Evolutionary conservation across 1,284 basidiomycete species (phyloP), one percentile per base, ranked within the genome.

Genomic region (Cutaneotrichosporon cavernicola): DNA sequence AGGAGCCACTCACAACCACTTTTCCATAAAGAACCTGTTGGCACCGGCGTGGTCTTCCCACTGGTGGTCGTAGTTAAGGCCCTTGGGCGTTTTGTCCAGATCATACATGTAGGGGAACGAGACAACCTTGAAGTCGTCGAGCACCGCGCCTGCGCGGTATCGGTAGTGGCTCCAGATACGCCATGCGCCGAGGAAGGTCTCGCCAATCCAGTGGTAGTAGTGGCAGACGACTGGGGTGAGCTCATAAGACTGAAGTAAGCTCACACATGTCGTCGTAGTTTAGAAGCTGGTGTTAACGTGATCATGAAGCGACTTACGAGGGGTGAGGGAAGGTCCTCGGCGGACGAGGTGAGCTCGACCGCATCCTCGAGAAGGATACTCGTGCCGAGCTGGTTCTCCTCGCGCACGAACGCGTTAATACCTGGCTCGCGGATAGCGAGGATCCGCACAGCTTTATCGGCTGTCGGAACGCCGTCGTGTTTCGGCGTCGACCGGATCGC

Each of bases 121-220:
- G 11, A 76, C 60, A 11, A 58, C 55, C 38, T 70, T 67, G 60
- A 72, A 67, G 14, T 70, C 64, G 9, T 72, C 73, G 11, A 70
- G 49, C 14, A 49, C 22, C 3, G 59, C 22, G 9, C 71, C 73
- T 4, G 58, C 58, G 16, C 66, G 21, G 56, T 63, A 70, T 26
- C 63, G 64, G 38, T 61, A 68, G 56, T 71, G 65, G 8, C 57
- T 62, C 73, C 70, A 73, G 43, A 69, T 57, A 16, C 74, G 56
- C 73, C 73, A 76, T 4, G 65, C 66, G 34, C 74, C 74, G 18
- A 74, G 62, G 62, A 76, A 73, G 22, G 65, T 74, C 52, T 76
- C 74, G n/a, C 74, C 74, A 36, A 74, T 67, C 66, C 69, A 70
- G 64, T 76, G 74, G 61, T 76, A 76, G 66, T 69, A 31, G 50